Evolutionary conservation across 2,329 filamentous ascomycete genomes (phyloP).

Genomic region (Fusarium luffae): DNA sequence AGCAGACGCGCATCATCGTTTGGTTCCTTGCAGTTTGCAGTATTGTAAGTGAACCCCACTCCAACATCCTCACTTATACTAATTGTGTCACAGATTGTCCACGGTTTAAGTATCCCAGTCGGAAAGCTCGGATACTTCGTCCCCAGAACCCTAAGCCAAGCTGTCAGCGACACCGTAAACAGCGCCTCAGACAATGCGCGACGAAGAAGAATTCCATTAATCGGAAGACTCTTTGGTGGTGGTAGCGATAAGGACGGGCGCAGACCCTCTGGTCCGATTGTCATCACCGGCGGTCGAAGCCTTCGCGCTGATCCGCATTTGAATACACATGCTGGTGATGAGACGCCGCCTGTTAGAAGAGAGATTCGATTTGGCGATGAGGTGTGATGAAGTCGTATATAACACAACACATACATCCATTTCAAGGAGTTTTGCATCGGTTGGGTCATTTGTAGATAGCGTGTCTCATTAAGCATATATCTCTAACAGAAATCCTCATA

Average conservation of each 20-base stretch:
- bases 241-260: not conserved
- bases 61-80: accelerated
- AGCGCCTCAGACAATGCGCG: conserved; percentile 13
- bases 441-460: not conserved
- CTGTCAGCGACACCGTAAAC: conserved; percentile 43
- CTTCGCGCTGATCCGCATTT: conserved; percentile 2
- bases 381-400: not conserved
- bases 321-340: not conserved
- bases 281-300: conserved; percentile 22
- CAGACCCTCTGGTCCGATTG: conserved; percentile 11
- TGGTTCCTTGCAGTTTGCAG: conserved; percentile 90
- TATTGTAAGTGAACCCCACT: conserved; percentile 68
- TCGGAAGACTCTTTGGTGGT: conserved; percentile 23
- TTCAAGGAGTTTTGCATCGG: not conserved
- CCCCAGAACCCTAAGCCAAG: conserved; percentile 66
- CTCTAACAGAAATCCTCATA: not conserved
- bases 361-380: conserved; percentile 43
- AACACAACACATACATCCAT: not conserved
- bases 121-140: conserved; percentile 73
- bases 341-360: conserved; percentile 13
- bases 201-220: conserved; percentile 32
- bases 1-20: conserved; percentile 77
- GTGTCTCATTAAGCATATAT: conserved; percentile 22
- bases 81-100: conserved; percentile 64
- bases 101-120: conserved; percentile 83